phyloP scores from a whole-genome alignment of 257 asterid species.

The Plantago elongata region DNA sequence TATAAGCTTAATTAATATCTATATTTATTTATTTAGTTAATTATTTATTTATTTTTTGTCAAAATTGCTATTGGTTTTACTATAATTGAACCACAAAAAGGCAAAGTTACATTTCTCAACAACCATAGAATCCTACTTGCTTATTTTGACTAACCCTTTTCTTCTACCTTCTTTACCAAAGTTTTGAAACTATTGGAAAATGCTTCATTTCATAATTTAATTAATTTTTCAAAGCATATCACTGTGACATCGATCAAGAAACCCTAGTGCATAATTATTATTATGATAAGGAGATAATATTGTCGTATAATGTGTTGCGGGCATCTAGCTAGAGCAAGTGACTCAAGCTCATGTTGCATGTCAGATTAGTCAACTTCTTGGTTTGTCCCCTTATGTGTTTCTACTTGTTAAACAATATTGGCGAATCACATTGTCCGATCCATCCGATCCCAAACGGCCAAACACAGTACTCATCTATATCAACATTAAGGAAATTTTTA shows the following conservation, averaged over 20 bases:
- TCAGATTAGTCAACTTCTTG: conserved; percentile 32
- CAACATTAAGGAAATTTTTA: too few species aligned
- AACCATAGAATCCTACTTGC: conserved; percentile 4
- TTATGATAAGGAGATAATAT: too few species aligned
- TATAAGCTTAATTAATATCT: too few species aligned
- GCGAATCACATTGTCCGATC: conserved; percentile 3
- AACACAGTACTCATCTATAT: too few species aligned
- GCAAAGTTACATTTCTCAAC: neutral
- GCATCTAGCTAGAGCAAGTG: conserved; percentile 38
- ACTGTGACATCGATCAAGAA: too few species aligned
- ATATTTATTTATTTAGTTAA: too few species aligned
- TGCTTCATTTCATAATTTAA: too few species aligned
- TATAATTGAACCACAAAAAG: neutral
- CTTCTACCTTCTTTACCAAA: neutral
- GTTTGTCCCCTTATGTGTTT: conserved; percentile 16
- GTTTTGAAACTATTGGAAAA: too few species aligned
- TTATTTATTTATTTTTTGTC: conserved; percentile 8
- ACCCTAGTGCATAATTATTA: too few species aligned
- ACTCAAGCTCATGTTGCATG: conserved; percentile 9
- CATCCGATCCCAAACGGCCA: neutral
- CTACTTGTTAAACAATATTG: neutral
- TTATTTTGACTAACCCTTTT: conserved; percentile 1
- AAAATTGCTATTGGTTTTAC: neutral
- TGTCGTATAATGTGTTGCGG: conserved; percentile 25
- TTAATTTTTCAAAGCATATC: too few species aligned